Evolutionary conservation across 371 early-diverging fungal genomes (phyloP), one percentile per base, ranked within the genome.

Genomic region (Apophysomyces sp.): DNA sequence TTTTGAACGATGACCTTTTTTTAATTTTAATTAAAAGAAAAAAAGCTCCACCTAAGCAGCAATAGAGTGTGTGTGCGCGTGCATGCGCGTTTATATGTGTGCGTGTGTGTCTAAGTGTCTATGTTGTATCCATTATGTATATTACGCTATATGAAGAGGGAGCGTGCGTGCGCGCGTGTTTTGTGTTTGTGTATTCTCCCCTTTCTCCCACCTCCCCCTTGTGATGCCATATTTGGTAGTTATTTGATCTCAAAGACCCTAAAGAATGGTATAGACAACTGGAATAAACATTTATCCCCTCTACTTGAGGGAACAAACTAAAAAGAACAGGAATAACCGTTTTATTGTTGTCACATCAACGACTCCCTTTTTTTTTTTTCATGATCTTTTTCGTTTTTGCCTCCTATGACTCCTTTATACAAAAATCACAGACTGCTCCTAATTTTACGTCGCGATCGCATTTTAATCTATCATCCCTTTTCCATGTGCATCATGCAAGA

Each of bases 331-430:
- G 13, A 1, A 34, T 11, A 11, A 34, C 34, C 8, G 34, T 34
- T 34, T 34, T 8, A 9, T 18, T 44, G 49, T 44, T 44, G 49
- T 44, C 49, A 44, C 49, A 4, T 44, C 3, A 34, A 11, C 34
- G 8, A 34, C 34, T 56, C 30, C 29, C 26, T 56, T 30, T 16
- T 28, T 63, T 29, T 58, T 52, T 40, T 37, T 26, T 49, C 52
- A 60, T 65, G 57, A 55, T 60, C 24, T 54, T 37, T 51, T 34
- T 30, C 58, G 56, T 53, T 27, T 58, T 16, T 59, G 37, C 37
- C 37, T 37, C 49, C 24, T 44, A 18, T 16, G 1, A 21, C 16
- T 16, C 49, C n/a, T 8, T 44, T 18, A 16, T n/a, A 44, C 7
- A 16, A 26, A 44, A 26, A 44, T 18, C 49, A 44, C 27, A 44